phyloP scores from a whole-genome alignment of 192 early-diverging fungal species.

The Phlyctochytrium bullatum region DNA sequence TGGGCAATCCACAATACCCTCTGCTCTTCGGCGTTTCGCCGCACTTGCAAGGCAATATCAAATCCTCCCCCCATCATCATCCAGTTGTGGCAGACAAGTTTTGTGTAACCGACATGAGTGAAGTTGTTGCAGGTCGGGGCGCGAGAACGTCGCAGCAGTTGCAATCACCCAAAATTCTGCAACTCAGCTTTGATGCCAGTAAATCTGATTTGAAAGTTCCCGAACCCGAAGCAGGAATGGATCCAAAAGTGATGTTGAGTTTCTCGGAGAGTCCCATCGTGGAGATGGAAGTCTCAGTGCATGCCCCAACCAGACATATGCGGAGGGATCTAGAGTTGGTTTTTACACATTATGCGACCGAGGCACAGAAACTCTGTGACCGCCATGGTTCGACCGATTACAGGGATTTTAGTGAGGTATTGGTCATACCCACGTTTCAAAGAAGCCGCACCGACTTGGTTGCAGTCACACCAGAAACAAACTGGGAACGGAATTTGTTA shows the following conservation, averaged over 20 bases:
- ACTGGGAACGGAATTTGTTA: conserved; percentile 77
- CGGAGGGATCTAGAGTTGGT: conserved; percentile 66
- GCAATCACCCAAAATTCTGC: too few species aligned
- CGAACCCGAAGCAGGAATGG: too few species aligned
- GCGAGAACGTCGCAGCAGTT: too few species aligned
- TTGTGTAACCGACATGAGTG: too few species aligned
- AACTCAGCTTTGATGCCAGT: too few species aligned
- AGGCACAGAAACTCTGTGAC: background rate
- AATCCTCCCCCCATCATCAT: background rate
- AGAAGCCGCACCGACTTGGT: conserved; percentile 74
- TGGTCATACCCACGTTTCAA: conserved; percentile 83
- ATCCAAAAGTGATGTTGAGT: too few species aligned
- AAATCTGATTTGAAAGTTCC: too few species aligned
- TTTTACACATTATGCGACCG: conserved; percentile 51
- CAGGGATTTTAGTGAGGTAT: conserved; percentile 41
- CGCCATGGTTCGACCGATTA: background rate
- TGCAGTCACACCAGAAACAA: conserved; percentile 63
- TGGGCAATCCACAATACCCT: too few species aligned
- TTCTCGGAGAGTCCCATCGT: too few species aligned
- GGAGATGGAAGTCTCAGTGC: conserved; percentile 27
- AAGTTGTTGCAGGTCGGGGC: too few species aligned
- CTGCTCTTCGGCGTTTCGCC: conserved; percentile 45
- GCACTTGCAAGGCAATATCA: conserved; percentile 37
- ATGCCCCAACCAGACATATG: conserved; percentile 35
- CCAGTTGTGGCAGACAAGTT: too few species aligned